Percentiles rank a stretch among this genome's conserved stretches.
Conservation (phyloP, 129 eudicot genomes). For the Ambrosia artemisiifolia region DNA sequence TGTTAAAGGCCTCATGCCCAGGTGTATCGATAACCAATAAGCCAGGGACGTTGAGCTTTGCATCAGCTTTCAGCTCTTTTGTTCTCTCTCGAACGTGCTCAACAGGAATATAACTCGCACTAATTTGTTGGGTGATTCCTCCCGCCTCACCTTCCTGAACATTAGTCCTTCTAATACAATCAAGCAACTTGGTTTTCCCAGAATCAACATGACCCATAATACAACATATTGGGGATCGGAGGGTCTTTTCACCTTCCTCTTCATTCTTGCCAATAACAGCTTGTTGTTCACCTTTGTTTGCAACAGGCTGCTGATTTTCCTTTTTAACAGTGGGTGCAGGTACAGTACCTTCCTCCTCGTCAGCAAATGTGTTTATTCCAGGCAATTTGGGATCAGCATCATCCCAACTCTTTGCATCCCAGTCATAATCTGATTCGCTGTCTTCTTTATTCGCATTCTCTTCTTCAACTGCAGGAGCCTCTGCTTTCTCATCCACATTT, state of each 20-base stretch:
- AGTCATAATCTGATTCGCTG: conserved; percentile 71
- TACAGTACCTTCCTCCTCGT: conserved; percentile 70
- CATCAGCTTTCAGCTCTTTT: conserved; percentile 84
- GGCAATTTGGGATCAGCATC: conserved; percentile 70
- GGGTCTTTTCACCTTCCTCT: conserved; percentile 43
- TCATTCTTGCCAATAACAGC: conserved; percentile 32
- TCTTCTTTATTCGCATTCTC: conserved; percentile 44
- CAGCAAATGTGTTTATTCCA: conserved; percentile 66
- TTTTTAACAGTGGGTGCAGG: conserved; percentile 41
- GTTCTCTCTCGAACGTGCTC: conserved; percentile 89
- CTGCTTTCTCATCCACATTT: conserved; percentile 33
- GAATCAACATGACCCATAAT: conserved; percentile 97
- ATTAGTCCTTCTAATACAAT: conserved; percentile 79
- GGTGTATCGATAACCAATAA: conserved; percentile 89
- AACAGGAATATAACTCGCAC: conserved; percentile 90
- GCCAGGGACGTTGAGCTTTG: conserved; percentile 84
- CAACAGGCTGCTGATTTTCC: conserved; percentile 36
- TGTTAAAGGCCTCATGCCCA: conserved; percentile 86
- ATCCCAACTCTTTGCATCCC: conserved; percentile 99
- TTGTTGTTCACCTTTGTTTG: conserved; percentile 38
- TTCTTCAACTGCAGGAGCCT: conserved; percentile 23
- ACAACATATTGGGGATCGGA: conserved; percentile 93
- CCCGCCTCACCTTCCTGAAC: conserved; percentile 98
- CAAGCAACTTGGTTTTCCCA: conserved; percentile 89
- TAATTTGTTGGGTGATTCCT: conserved; percentile 95